Percentiles rank a stretch among this genome's conserved stretches.
These are phyloP conservation scores for Nicotiana obtusifolia DNA, from an alignment of 257 asterid species.

Conservation along the genomic window DNA sequence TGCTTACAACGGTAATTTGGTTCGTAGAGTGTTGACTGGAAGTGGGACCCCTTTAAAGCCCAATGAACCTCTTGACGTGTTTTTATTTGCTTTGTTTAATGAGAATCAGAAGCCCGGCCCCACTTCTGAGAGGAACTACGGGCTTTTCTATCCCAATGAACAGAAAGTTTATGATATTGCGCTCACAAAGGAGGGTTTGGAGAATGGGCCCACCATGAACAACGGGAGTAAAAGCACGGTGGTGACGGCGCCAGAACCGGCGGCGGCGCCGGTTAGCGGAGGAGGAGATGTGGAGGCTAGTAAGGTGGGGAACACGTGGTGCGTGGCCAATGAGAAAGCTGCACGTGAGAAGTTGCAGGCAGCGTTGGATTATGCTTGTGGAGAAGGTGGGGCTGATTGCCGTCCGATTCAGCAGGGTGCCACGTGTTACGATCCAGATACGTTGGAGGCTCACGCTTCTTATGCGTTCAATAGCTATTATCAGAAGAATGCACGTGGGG, in stretches of 20 bases:
- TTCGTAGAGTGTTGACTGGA: conserved; percentile 52
- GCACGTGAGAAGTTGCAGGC: conserved; percentile 38
- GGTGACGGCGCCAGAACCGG: conserved; percentile 11
- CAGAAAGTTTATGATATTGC: conserved; percentile 53
- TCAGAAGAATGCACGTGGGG: conserved; percentile 57
- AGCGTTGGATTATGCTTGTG: conserved; percentile 78
- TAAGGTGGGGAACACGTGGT: conserved; percentile 57
- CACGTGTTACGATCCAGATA: conserved; percentile 62
- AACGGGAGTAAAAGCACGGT: conserved; percentile 33
- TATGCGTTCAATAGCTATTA: conserved; percentile 85
- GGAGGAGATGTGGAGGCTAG: conserved; percentile 19
- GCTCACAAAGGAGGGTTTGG: conserved; percentile 27
- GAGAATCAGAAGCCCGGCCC: conserved; percentile 76
- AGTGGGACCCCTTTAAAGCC: conserved; percentile 77
- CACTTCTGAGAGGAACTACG: conserved; percentile 63
- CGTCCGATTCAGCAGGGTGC: conserved; percentile 62
- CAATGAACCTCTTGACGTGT: conserved; percentile 53
- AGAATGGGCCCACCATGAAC: neutral
- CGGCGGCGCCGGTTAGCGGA: conserved; percentile 10
- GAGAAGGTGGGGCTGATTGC: conserved; percentile 82
- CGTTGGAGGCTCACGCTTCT: conserved; percentile 72
- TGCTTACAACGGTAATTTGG: conserved; percentile 75
- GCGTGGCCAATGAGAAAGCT: conserved; percentile 60
- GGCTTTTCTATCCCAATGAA: conserved; percentile 62
- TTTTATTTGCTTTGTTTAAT: conserved; percentile 74